A percentile compares a stretch with the other conserved stretches of the same genome.
These are phyloP conservation scores for Phanerochaete carnosa DNA, from an alignment of 768 basidiomycete genomes.

Conservation along the genomic window DNA sequence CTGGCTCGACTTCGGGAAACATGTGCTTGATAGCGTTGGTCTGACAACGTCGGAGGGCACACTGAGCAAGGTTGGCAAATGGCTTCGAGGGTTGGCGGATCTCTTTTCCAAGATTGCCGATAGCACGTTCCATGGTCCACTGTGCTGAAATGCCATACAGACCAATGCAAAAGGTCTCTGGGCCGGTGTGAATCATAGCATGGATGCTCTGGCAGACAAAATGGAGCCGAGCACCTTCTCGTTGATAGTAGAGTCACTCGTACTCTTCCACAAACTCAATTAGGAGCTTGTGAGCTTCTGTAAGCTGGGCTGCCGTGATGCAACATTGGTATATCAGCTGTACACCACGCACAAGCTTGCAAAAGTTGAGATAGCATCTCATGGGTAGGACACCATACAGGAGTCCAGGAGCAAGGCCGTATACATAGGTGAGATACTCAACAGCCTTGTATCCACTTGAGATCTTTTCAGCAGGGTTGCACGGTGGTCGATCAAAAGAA, in stretches of 20 bases:
- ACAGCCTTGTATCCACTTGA: conserved; percentile 30
- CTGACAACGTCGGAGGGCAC: conserved; percentile 19
- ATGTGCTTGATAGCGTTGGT: conserved; percentile 24
- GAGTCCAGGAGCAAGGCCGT: conserved; percentile 22
- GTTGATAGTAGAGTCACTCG: conserved; percentile 35
- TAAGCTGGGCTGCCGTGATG: conserved; percentile 14
- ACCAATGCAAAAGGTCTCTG: conserved; percentile 21
- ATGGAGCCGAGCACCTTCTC: conserved; percentile 25
- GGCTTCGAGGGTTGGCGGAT: conserved; percentile 23
- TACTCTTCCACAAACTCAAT: conserved; percentile 30
- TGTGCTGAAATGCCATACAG: conserved; percentile 14
- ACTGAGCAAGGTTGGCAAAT: conserved; percentile 23
- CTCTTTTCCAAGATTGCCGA: conserved; percentile 24
- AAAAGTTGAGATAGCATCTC: conserved; percentile 25
- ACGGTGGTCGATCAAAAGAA: conserved; percentile 39
- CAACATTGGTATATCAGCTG: conserved; percentile 19
- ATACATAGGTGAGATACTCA: conserved; percentile 24
- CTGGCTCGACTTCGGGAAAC: conserved; percentile 18
- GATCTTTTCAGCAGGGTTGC: conserved; percentile 38
- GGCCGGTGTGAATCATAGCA: conserved; percentile 25
- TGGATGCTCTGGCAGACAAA: conserved; percentile 33
- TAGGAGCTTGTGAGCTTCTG: conserved; percentile 22
- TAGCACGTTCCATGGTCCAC: conserved; percentile 23
- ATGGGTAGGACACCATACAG: conserved; percentile 21
- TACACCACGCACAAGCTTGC: conserved; percentile 24